Conservation (phyloP, 441 rosid genomes). For the Populus trichocarpa region DNA sequence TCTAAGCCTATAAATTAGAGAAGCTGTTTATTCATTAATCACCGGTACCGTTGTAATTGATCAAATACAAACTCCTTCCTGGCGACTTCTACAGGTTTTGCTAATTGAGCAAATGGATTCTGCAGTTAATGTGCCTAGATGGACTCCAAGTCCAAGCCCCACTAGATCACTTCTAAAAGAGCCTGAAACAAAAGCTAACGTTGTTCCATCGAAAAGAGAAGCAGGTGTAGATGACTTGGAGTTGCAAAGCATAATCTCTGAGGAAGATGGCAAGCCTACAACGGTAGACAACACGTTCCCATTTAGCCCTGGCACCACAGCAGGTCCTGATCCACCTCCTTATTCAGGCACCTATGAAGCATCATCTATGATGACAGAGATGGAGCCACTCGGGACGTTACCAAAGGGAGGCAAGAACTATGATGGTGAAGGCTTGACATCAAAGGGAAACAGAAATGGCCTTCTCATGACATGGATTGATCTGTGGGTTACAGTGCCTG, state of each 20-base stretch:
- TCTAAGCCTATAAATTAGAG: background rate
- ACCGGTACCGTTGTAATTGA: background rate
- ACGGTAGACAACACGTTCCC: constrained; percentile 15
- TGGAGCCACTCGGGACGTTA: background rate
- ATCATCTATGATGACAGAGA: constrained; percentile 4
- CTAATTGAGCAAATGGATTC: background rate
- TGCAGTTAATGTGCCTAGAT: constrained; percentile 22
- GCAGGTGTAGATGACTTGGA: background rate
- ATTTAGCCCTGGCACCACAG: constrained; percentile 16
- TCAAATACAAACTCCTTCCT: background rate
- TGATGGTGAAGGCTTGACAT: background rate
- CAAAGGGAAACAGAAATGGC: background rate
- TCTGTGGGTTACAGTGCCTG: constrained; percentile 28
- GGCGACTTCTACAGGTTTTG: background rate
- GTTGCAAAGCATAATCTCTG: constrained; percentile 9
- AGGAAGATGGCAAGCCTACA: background rate
- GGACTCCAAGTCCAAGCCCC: constrained; percentile 24
- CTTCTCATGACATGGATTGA: constrained; percentile 42
- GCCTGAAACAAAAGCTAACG: background rate
- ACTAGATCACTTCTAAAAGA: background rate
- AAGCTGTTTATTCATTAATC: background rate
- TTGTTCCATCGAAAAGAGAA: background rate
- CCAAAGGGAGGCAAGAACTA: background rate
- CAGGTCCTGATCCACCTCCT: background rate
- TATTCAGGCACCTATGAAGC: background rate